Conservation (phyloP, 495 filamentous ascomycete species). For the Choiromyces venosus region DNA sequence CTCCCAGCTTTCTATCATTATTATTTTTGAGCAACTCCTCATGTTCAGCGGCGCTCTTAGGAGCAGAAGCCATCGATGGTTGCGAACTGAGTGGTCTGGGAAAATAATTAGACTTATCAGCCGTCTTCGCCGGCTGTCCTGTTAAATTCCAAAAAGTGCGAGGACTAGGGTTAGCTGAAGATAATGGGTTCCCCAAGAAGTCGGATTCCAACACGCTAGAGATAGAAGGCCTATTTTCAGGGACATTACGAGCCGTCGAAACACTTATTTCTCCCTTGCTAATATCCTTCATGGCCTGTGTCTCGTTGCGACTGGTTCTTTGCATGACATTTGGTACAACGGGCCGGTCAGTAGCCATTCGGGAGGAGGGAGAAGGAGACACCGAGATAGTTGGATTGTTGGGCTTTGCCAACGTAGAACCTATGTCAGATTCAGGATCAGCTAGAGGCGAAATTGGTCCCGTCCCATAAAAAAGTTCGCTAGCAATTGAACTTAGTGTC, state of each 20-base stretch:
- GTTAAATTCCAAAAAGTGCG: neutral
- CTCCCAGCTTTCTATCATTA: neutral
- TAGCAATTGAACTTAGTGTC: neutral
- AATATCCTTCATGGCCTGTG: neutral
- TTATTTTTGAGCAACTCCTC: neutral
- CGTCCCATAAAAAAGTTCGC: neutral
- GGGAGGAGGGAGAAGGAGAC: neutral
- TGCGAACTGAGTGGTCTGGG: neutral
- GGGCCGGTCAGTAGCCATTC: neutral
- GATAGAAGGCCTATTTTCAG: neutral
- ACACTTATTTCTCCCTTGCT: neutral
- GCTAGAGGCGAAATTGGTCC: too few species aligned
- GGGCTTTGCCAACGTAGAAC: too few species aligned
- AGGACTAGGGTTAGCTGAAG: neutral
- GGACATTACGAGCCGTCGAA: neutral
- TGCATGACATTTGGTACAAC: rapidly evolving
- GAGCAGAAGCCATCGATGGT: neutral
- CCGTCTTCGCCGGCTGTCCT: neutral
- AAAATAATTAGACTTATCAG: neutral
- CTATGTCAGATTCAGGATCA: too few species aligned
- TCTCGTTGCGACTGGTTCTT: rapidly evolving
- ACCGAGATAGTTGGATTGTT: too few species aligned
- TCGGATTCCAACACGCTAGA: neutral
- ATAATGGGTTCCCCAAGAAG: neutral
- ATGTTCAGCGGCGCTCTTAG: neutral